Base-by-base conservation (phyloP, 257 asterid genomes). In the Anisodus acutangulus region DNA sequence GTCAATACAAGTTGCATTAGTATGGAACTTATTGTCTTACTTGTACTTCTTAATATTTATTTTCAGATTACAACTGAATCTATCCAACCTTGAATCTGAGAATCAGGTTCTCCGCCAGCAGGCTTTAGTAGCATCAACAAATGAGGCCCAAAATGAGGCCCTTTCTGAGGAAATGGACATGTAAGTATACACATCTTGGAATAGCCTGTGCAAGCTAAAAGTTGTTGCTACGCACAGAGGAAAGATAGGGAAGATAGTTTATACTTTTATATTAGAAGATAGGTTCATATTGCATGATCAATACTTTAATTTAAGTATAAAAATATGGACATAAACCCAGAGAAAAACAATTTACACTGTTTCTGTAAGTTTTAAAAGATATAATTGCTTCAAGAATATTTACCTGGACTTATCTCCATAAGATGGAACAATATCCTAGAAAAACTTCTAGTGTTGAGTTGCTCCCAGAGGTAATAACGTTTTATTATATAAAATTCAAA, bases 81-180 rank as follows among this genome's bases (percentile, higher is more conserved):
- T 93, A 80, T 92, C 98, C 79, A 95, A 92, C 88, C 98, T 93
- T 69, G 98, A 95, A 82, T 90, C 98, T 2, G 98, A 95, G 93
- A 95, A 95, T 89, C 98, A 92, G 90, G 95, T 95, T 88, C 92
- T 95, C 62, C 94, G 98, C 26, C 98, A 95, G 91, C 97, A 95
- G 91, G 97, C 94, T 86, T 90, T 93, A 91, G 94, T 89, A 80
- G 92, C 92, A 84, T 89, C 98, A 68, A 89, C 94, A 51, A 90
- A 90, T 87, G 98, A 93, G 83, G 97, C 90, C 86, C 83, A 93
- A 45, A 90, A 90, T 87, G 98, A 93, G 83, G 97, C 90, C 86
- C 84, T 88, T 79, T 86, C 89, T 5, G 97, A 92, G 88, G 95
- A 95, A 91, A 90, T 90, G 90, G 96, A 91, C 87, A 79, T 82